Conservation (phyloP, 441 rosid species). For the Melastoma candidum region DNA sequence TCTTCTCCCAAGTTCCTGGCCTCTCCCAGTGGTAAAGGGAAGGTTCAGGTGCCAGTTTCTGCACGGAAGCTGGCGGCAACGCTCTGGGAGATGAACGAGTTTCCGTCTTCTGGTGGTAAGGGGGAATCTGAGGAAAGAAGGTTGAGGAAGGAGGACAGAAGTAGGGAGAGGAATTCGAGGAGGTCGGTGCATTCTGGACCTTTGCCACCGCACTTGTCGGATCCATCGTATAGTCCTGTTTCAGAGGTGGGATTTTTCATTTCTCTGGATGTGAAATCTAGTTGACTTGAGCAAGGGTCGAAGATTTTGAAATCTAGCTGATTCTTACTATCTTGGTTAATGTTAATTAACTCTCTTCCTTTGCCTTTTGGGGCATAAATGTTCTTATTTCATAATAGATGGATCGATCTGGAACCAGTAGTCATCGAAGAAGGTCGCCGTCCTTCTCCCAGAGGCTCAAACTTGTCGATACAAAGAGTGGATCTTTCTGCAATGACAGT, state of each 20-base stretch:
- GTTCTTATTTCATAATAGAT: conserved; percentile 44
- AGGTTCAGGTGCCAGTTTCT: conserved; percentile 61
- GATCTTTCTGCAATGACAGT: conserved; percentile 66
- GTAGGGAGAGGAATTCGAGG: conserved; percentile 33
- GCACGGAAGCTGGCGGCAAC: conserved; percentile 97
- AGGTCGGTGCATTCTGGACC: conserved; percentile 66
- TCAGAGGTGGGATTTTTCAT: conserved; percentile 50
- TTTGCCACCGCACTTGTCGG: conserved; percentile 87
- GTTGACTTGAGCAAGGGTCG: no score
- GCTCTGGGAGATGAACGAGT: conserved; percentile 96
- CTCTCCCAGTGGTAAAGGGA: conserved; percentile 31
- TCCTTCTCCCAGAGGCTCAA: conserved; percentile 57
- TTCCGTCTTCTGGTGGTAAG: conserved; percentile 61
- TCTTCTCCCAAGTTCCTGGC: conserved; percentile 40
- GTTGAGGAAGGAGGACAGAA: conserved; percentile 34
- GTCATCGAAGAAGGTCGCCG: conserved; percentile 64
- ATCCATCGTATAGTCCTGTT: conserved; percentile 95
- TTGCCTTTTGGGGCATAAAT: neutral
- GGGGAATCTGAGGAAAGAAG: conserved; percentile 34
- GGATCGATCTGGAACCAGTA: conserved; percentile 75
- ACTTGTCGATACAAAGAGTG: conserved; percentile 43
- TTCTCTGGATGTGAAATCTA: no score
- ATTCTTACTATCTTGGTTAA: no score
- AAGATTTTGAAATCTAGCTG: no score
- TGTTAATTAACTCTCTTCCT: no score